Evolutionary conservation across 2,329 filamentous ascomycete species (phyloP).

Genomic region (Elsinoe arachidis): DNA sequence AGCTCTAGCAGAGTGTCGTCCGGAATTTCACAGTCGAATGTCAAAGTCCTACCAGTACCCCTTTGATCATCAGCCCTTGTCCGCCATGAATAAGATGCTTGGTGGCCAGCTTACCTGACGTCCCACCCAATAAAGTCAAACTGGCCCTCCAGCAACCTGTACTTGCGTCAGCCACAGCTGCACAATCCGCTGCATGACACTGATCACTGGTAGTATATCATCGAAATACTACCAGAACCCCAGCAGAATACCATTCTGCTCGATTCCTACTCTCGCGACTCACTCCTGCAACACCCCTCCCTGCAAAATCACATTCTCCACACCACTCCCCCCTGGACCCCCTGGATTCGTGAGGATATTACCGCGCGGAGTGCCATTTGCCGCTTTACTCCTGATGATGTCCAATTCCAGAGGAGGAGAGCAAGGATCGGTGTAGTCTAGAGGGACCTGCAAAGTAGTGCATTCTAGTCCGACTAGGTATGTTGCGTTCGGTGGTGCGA

Average conservation of each 20-base stretch:
- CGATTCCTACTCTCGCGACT: neutral
- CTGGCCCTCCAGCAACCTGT: conserved; percentile 22
- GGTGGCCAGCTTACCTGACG: conserved; percentile 34
- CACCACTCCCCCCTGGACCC: conserved; percentile 36
- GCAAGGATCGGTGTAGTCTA: conserved; percentile 30
- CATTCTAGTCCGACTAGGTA: conserved; percentile 40
- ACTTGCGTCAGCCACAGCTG: neutral
- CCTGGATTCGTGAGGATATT: conserved; percentile 37
- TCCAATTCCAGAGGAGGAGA: conserved; percentile 33
- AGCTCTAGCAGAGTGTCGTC: neutral
- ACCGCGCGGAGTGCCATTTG: conserved; percentile 33
- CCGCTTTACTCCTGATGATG: conserved; percentile 38
- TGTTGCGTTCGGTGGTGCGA: neutral
- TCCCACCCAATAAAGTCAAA: conserved; percentile 40
- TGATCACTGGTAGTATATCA: too few species aligned
- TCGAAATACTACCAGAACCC: too few species aligned
- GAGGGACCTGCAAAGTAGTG: conserved; percentile 40
- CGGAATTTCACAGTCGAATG: neutral
- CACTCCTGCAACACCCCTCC: conserved; percentile 16
- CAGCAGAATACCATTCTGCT: too few species aligned
- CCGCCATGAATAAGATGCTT: conserved; percentile 27
- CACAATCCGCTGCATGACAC: too few species aligned
- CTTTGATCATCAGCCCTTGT: conserved; percentile 21
- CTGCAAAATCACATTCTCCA: conserved; percentile 22
- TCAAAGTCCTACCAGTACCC: neutral